A percentile compares a stretch with the other conserved stretches of the same genome.
Evolutionary conservation across 106 monocot genomes (phyloP).

Genomic region (Acanthochlamys bracteata): DNA sequence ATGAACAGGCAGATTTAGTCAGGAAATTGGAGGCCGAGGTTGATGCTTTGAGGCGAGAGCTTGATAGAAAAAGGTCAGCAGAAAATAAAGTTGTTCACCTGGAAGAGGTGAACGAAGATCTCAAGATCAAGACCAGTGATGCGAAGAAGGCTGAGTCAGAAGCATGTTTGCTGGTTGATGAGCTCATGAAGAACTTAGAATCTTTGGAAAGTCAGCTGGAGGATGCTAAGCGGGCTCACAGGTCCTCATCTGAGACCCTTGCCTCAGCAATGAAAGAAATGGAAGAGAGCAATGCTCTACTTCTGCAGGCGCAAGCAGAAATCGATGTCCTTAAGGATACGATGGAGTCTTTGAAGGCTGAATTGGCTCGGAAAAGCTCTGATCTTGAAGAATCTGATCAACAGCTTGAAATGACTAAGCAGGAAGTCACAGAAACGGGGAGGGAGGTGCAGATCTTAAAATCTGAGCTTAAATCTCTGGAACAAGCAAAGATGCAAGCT

Average conservation of each 20-base stretch:
- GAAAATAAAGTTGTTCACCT: conserved; percentile 28
- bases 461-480: conserved; percentile 5
- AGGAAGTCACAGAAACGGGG: conserved; percentile 20
- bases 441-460: conserved; percentile 18
- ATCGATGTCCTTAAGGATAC: conserved; percentile 26
- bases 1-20: conserved; percentile 33
- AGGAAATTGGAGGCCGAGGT: conserved; percentile 33
- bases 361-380: conserved; percentile 14
- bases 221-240: conserved; percentile 25
- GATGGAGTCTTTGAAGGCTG: conserved; percentile 32
- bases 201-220: conserved; percentile 22
- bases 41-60: conserved; percentile 28
- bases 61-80: conserved; percentile 24
- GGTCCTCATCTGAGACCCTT: conserved; percentile 11
- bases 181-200: conserved; percentile 40
- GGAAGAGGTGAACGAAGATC: conserved; percentile 26
- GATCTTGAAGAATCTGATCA: conserved; percentile 22
- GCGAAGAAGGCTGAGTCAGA: conserved; percentile 30
- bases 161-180: conserved; percentile 23
- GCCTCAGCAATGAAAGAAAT: conserved; percentile 14
- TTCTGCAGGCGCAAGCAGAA: conserved; percentile 21
- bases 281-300: conserved; percentile 20
- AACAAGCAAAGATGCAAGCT: conserved; percentile 7
- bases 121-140: conserved; percentile 23
- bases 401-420: conserved; percentile 20